Conservation (phyloP, 2,329 filamentous ascomycete species). For the Ophiognomonia clavigignenti-juglandacearum region DNA sequence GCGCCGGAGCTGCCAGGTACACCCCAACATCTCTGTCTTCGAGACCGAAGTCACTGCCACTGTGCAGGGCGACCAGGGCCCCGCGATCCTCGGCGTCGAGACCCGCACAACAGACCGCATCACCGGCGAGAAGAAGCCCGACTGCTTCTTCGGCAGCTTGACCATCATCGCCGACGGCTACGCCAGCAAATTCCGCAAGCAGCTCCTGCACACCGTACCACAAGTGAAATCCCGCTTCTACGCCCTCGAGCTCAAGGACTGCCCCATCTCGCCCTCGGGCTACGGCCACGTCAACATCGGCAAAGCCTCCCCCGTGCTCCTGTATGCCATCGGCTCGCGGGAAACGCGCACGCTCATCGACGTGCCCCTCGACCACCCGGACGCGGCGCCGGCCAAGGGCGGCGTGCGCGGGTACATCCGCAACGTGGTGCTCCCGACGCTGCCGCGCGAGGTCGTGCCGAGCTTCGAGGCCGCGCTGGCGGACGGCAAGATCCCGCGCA, state of each 20-base stretch:
- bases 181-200: slow-evolving; percentile 82
- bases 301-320: slow-evolving; percentile 69
- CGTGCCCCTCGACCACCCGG: slow-evolving; percentile 71
- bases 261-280: slow-evolving; percentile 65
- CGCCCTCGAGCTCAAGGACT: slow-evolving; percentile 87
- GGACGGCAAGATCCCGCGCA: slow-evolving; percentile 67
- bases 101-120: slow-evolving; percentile 58
- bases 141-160: slow-evolving; percentile 83
- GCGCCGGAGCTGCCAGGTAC: slow-evolving; percentile 65
- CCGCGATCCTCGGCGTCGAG: slow-evolving; percentile 79
- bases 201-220: slow-evolving; percentile 63
- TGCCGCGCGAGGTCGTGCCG: slow-evolving; percentile 68
- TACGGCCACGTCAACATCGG: slow-evolving; percentile 88
- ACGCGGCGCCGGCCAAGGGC: slow-evolving; percentile 67
- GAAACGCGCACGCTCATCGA: slow-evolving; percentile 91
- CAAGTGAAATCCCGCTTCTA: slow-evolving; percentile 83
- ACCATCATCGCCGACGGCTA: slow-evolving; percentile 93
- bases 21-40: slow-evolving; percentile 82
- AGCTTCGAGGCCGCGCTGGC: slow-evolving; percentile 73
- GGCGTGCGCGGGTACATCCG: slow-evolving; percentile 81
- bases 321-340: slow-evolving; percentile 95
- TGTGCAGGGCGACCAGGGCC: slow-evolving; percentile 62
- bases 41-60: slow-evolving; percentile 81
- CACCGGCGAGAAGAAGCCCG: slow-evolving; percentile 51
- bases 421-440: slow-evolving; percentile 68